A percentile compares a stretch with the other conserved stretches of the same genome.
These are phyloP conservation scores for Angomonas deanei DNA, from an alignment of 208 protist species.

Conservation along the genomic window DNA sequence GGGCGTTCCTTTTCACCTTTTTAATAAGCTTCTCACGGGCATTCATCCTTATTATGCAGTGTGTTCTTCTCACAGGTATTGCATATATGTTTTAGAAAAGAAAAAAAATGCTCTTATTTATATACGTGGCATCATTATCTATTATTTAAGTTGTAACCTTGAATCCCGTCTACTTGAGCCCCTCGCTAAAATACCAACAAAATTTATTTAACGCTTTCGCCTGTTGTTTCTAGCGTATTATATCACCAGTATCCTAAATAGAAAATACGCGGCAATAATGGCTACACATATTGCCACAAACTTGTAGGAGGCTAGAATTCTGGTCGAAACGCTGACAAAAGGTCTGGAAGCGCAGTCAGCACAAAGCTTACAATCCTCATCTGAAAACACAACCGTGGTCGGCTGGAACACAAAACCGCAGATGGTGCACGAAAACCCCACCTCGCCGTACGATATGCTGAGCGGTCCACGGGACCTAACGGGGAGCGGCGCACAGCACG, in stretches of 20 bases:
- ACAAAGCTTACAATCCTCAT: constrained; percentile 16
- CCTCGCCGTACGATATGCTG: constrained; percentile 9
- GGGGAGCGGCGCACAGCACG: constrained; percentile 56
- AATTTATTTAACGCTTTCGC: no score
- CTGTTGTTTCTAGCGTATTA: no score
- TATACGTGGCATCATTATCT: no score
- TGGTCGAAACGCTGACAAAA: constrained; percentile 33
- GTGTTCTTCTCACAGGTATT: no score
- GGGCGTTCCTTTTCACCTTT: no score
- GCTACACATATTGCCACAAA: constrained; percentile 31
- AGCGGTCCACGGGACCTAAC: constrained; percentile 18
- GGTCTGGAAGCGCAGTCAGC: constrained; percentile 70
- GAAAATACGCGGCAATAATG: constrained; percentile 10
- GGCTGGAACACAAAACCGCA: constrained; percentile 11
- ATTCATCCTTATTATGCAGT: no score
- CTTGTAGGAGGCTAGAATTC: constrained; percentile 68
- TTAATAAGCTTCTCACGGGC: no score
- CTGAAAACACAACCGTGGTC: constrained; percentile 5
- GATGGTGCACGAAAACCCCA: neutral
- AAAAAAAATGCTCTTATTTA: no score
- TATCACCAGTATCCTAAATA: constrained; percentile 4
- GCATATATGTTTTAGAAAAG: no score
- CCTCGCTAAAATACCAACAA: no score
- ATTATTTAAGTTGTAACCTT: no score
- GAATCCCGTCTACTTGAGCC: no score